phyloP scores from a whole-genome alignment of 768 basidiomycete genomes.

The Suillus fuscotomentosus region DNA sequence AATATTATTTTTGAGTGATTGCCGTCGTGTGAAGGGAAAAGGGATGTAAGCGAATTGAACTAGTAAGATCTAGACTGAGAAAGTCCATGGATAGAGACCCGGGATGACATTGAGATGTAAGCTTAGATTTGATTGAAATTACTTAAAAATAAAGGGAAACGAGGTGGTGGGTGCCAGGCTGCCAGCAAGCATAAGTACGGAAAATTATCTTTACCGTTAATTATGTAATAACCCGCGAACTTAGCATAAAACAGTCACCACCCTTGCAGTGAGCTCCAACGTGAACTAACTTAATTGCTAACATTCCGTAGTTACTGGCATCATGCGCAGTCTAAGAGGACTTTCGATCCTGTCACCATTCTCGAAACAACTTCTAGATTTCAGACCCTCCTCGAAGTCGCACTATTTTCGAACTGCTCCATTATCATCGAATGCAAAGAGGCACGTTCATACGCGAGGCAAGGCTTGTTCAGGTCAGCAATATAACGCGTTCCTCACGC shows the following conservation, averaged over 20 bases:
- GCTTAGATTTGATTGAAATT: constrained; percentile 12
- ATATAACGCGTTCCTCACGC: constrained; percentile 4
- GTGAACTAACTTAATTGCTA: not conserved
- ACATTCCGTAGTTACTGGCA: not conserved
- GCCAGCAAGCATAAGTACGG: constrained; percentile 2
- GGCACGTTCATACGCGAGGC: constrained; percentile 5
- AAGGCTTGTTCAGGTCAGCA: constrained; percentile 12
- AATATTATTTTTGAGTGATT: constrained; percentile 31
- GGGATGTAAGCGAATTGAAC: constrained; percentile 13
- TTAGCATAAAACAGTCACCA: not conserved
- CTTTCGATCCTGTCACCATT: not conserved
- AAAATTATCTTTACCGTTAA: constrained; percentile 4
- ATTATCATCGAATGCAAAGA: constrained; percentile 9
- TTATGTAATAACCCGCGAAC: constrained; percentile 14
- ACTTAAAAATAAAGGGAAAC: constrained; percentile 13
- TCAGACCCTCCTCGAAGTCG: constrained; percentile 4
- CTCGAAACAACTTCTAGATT: not conserved
- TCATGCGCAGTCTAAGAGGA: not conserved
- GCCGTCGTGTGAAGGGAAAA: constrained; percentile 33
- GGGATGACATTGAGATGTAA: constrained; percentile 8
- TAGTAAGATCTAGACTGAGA: constrained; percentile 8
- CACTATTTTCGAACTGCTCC: constrained; percentile 12
- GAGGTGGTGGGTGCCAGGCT: constrained; percentile 9
- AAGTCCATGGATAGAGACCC: constrained; percentile 13
- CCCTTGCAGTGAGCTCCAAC: no score